Evolutionary conservation across 441 rosid genomes (phyloP).

Genomic region (Arabidopsis hybrid): DNA sequence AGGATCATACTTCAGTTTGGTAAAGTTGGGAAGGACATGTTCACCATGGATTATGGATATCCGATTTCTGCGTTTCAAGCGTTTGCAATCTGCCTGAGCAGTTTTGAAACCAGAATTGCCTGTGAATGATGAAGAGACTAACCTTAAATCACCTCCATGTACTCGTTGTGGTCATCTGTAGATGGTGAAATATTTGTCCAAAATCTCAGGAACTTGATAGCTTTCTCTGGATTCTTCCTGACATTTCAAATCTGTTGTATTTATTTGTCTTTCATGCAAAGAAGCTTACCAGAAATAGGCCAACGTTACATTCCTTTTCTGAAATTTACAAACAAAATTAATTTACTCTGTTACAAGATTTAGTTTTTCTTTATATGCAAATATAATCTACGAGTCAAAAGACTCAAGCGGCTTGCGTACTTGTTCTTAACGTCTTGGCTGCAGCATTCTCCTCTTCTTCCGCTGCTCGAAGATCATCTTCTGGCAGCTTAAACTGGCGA

Average conservation of each 20-base stretch:
- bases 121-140: slow-evolving; percentile 54
- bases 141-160: slow-evolving; percentile 13
- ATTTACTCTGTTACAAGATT: neutral
- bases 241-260: slow-evolving; percentile 7
- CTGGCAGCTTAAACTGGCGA: slow-evolving; percentile 49
- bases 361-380: neutral
- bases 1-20: slow-evolving; percentile 77
- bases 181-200: slow-evolving; percentile 3
- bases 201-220: slow-evolving; percentile 2
- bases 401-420: slow-evolving; percentile 56
- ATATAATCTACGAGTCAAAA: neutral
- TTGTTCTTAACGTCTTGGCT: slow-evolving; percentile 46
- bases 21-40: slow-evolving; percentile 76
- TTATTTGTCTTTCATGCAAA: slow-evolving; percentile 10
- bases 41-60: slow-evolving; percentile 80
- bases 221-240: neutral
- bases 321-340: neutral
- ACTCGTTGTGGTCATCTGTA: slow-evolving; percentile 21
- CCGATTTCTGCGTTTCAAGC: slow-evolving; percentile 83
- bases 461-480: slow-evolving; percentile 57
- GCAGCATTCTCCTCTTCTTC: slow-evolving; percentile 43
- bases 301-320: neutral
- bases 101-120: slow-evolving; percentile 76
- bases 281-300: slow-evolving; percentile 4
- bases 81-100: slow-evolving; percentile 72